These are phyloP conservation scores for Populus alba DNA, from an alignment of 345 rosid species.

Conservation along the genomic window DNA sequence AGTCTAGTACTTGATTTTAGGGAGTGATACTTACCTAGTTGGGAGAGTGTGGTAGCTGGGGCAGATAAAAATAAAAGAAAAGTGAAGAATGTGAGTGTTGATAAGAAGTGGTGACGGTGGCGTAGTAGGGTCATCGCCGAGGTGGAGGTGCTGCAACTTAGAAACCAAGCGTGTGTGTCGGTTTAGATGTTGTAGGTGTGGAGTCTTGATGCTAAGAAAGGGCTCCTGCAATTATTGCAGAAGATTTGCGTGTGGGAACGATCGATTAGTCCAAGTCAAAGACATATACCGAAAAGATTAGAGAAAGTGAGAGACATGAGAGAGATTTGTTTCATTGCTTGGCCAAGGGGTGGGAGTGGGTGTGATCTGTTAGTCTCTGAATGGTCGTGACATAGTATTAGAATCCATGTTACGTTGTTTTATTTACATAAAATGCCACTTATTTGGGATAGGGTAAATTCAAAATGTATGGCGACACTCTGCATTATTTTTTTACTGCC, in stretches of 20 bases:
- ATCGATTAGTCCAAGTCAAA: conserved; percentile 38
- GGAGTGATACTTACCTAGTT: conserved; percentile 28
- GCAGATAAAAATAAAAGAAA: conserved; percentile 53
- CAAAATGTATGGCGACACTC: neutral
- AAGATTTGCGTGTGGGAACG: neutral
- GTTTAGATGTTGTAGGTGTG: too few species aligned
- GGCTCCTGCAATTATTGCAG: conserved; percentile 3
- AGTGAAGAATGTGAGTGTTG: conserved; percentile 45
- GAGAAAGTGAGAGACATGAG: conserved; percentile 9
- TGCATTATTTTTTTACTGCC: neutral
- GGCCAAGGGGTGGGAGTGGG: conserved; percentile 22
- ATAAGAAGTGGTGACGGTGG: conserved; percentile 35
- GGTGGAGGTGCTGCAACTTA: conserved; percentile 11
- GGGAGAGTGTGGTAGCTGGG: conserved; percentile 30
- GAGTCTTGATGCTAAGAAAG: neutral
- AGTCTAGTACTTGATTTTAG: neutral
- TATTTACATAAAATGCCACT: neutral
- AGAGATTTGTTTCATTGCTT: conserved; percentile 30
- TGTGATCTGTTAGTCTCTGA: conserved; percentile 3
- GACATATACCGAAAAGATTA: conserved; percentile 19
- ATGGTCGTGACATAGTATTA: conserved; percentile 19
- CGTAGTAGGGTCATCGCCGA: conserved; percentile 49
- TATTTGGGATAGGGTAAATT: neutral
- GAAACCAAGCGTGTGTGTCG: neutral
- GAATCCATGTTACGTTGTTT: neutral